Base-by-base conservation (phyloP, 2,329 filamentous ascomycete species). In the Aspergillus sp. region DNA sequence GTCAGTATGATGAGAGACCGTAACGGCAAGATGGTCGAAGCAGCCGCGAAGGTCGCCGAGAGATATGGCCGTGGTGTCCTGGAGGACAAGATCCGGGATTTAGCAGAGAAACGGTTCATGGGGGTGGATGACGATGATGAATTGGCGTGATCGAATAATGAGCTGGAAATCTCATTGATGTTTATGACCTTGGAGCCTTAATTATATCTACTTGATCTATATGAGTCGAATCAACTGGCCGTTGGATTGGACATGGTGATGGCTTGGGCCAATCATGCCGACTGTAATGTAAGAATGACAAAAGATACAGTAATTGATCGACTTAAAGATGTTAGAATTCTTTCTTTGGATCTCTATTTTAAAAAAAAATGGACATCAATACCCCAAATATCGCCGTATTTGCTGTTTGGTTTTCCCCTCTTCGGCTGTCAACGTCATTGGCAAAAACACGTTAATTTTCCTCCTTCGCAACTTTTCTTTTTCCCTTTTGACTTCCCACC, bases 11-110 rank as follows among this genome's bases (percentile, higher is more conserved):
- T 98, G 83, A 79, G 79, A 36, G 90, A 97, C 69, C 76, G 82
- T 37, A 86, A 81, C 47, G 91, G 91, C 12, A 85, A 86, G 64
- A 96, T 96, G 88, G 68, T 95, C 45, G 90, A 96, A 64, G 87
- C 91, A 5, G 93, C 93, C 1, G 81, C 83, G 44, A 95, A 94
- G 76, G 81, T 98, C 39, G 93, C 93, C 7, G 81, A 86, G 61
- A 76, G 91, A 55, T 98, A 94, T 70, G 87, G 87, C 7, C 76
- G 87, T 48, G 77, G 79, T 33, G 79, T 96, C 27, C 68, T 98
- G 54, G 85, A 85, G 34, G 88, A 91, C 59, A 97, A 97, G 79
- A 97, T 98, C 60, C 78, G 84, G 40, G 88, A 94, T 62, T 58
- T 93, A 57, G 90, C 83, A 1, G 90, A 96, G 73, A 75, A 74